A percentile compares a stretch with the other conserved stretches of the same genome.
Conservation (phyloP, 495 filamentous ascomycete species). For the Cetradonia linearis region DNA sequence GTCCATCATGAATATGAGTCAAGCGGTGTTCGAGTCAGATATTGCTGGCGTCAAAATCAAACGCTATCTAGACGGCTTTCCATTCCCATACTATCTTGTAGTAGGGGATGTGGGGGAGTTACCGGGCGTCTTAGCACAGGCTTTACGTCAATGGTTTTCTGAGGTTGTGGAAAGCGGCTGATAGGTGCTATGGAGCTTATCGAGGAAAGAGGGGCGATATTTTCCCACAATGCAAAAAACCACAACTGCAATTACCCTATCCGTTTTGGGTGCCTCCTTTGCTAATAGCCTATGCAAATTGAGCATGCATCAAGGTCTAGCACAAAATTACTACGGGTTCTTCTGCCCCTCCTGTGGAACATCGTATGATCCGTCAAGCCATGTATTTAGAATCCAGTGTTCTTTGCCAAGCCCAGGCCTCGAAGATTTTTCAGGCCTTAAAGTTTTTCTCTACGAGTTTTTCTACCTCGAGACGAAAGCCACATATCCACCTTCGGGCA, state of each 20-base stretch:
- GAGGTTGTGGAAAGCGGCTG: slow-evolving; percentile 56
- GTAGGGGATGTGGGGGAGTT: slow-evolving; percentile 85
- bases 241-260: neutral
- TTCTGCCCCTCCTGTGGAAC: neutral
- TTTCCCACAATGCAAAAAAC: neutral
- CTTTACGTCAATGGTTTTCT: slow-evolving; percentile 92
- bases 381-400: no score
- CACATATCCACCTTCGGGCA: no score
- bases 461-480: no score
- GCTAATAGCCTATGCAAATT: neutral
- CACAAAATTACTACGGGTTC: neutral
- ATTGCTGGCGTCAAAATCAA: slow-evolving; percentile 57
- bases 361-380: neutral
- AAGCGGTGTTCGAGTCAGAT: slow-evolving; percentile 65
- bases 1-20: slow-evolving; percentile 69
- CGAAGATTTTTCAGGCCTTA: no score
- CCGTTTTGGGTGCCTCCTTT: neutral
- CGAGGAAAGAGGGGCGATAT: no score
- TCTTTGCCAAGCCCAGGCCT: no score
- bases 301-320: neutral
- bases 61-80: slow-evolving; percentile 88
- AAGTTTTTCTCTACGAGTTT: no score
- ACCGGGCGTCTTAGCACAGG: slow-evolving; percentile 73
- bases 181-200: neutral
- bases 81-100: slow-evolving; percentile 91